Conservation (phyloP, 108 stramenopile genomes). For the Skeletonema costatum region DNA sequence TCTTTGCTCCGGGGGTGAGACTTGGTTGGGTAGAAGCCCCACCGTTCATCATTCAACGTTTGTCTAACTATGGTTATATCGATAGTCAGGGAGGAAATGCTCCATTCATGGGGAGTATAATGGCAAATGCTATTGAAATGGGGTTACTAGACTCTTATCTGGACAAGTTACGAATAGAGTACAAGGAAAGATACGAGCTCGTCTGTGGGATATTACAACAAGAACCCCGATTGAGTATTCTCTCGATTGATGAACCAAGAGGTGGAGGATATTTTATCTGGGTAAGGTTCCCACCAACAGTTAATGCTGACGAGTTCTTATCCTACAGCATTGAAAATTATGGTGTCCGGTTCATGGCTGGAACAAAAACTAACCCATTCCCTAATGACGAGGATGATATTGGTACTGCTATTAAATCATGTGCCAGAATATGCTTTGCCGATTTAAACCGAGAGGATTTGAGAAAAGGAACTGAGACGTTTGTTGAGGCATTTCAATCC, state of each 20-base stretch:
- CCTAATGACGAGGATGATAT: slow-evolving; percentile 12
- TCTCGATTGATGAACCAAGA: slow-evolving; percentile 18
- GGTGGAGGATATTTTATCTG: slow-evolving; percentile 74
- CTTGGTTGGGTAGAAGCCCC: slow-evolving; percentile 78
- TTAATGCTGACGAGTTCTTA: slow-evolving; percentile 53
- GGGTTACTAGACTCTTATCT: slow-evolving; percentile 52
- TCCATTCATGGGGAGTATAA: slow-evolving; percentile 64
- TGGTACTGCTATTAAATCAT: slow-evolving; percentile 21
- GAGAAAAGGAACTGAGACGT: slow-evolving; percentile 25
- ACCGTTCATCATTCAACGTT: slow-evolving; percentile 36
- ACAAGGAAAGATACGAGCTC: slow-evolving; percentile 40
- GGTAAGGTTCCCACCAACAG: slow-evolving; percentile 53
- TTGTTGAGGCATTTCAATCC: slow-evolving; percentile 45
- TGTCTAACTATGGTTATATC: slow-evolving; percentile 62
- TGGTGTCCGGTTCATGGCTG: slow-evolving; percentile 60
- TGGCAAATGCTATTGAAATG: slow-evolving; percentile 43
- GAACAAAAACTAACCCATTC: slow-evolving; percentile 52
- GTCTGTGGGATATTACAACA: slow-evolving; percentile 37
- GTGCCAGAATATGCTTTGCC: slow-evolving; percentile 72
- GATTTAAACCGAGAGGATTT: slow-evolving; percentile 51
- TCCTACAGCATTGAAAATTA: slow-evolving; percentile 22
- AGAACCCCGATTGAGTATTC: slow-evolving; percentile 44
- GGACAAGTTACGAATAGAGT: slow-evolving; percentile 44
- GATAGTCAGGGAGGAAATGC: slow-evolving; percentile 66
- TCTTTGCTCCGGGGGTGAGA: slow-evolving; percentile 69